These are phyloP conservation scores for Skeletonema potamos DNA, from an alignment of 108 stramenopile species.

Conservation along the genomic window DNA sequence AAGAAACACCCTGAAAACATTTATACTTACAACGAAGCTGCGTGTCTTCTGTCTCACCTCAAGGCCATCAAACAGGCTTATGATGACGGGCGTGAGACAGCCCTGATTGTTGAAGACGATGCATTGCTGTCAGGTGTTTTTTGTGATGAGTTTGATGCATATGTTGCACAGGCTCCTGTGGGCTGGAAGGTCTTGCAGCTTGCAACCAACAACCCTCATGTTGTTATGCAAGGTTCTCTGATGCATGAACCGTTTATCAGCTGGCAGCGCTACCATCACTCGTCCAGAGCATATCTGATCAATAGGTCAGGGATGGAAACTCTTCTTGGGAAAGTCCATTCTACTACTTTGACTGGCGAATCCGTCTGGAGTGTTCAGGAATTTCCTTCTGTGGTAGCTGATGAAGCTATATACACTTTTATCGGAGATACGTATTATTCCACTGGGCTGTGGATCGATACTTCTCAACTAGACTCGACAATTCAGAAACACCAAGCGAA, in stretches of 20 bases:
- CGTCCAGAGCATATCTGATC: background rate
- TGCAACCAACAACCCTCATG: background rate
- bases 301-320: slow-evolving; percentile 2
- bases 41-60: slow-evolving; percentile 6
- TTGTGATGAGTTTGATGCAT: background rate
- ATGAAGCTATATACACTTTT: background rate
- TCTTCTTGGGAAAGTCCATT: background rate
- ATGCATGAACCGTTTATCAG: background rate
- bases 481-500: background rate
- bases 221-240: background rate
- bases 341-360: background rate
- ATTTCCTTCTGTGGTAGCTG: background rate
- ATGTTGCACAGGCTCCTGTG: background rate
- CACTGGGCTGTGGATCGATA: background rate
- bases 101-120: slow-evolving; percentile 4
- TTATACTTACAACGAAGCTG: background rate
- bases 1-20: background rate
- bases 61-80: slow-evolving; percentile 3
- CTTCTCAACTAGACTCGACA: background rate
- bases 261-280: background rate
- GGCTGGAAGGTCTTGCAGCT: slow-evolving; percentile 4
- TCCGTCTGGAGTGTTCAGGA: background rate
- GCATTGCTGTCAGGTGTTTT: background rate
- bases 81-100: background rate
- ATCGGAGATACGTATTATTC: background rate